A percentile compares a stretch with the other conserved stretches of the same genome.
Conservation (phyloP, 108 stramenopile species). For the Fragilaria radians region DNA sequence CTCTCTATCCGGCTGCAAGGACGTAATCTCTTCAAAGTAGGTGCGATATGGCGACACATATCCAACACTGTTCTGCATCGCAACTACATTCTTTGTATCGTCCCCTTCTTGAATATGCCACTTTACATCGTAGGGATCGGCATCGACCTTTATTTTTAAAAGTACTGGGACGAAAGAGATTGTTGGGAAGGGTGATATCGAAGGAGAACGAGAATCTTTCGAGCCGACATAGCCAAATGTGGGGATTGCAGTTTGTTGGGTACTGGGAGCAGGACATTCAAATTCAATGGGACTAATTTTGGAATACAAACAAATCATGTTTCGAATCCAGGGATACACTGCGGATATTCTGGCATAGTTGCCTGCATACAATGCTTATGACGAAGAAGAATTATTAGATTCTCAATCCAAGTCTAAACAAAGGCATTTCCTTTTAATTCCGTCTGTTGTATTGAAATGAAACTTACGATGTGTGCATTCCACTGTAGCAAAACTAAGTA, state of each 20-base stretch:
- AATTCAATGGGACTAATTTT: neutral
- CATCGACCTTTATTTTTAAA: neutral
- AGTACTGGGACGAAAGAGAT: neutral
- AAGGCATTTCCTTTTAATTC: too few species aligned
- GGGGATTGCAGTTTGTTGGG: neutral
- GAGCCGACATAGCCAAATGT: neutral
- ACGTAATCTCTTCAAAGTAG: neutral
- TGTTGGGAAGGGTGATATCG: neutral
- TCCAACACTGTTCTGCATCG: neutral
- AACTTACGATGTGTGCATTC: neutral
- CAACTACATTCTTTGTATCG: neutral
- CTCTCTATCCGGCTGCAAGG: neutral
- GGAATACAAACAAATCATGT: neutral
- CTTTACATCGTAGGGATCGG: neutral
- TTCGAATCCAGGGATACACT: neutral
- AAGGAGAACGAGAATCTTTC: too few species aligned
- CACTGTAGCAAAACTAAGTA: neutral
- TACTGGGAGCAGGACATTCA: neutral
- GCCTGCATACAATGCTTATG: neutral
- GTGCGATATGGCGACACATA: neutral
- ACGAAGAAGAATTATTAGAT: neutral
- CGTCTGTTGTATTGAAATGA: neutral
- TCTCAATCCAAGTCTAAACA: neutral
- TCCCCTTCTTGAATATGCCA: neutral
- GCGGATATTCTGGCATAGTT: neutral